Evolutionary conservation across 208 protist species (phyloP), one percentile per base, ranked within the genome.

Genomic region (Leishmania tarentolae): DNA sequence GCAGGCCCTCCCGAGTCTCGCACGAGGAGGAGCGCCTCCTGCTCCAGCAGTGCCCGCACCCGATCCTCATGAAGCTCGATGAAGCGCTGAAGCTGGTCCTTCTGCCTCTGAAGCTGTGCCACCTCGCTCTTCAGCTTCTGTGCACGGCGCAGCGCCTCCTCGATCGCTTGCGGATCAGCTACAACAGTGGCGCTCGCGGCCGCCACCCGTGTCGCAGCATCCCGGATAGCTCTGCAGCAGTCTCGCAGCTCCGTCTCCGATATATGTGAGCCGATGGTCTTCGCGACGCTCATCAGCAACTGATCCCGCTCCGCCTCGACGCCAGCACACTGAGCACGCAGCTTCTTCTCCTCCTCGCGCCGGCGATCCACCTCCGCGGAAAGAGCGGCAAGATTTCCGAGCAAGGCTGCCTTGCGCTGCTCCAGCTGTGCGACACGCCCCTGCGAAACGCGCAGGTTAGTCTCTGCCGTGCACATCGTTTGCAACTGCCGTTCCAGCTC

Each of bases 101-200:
- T 95, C 86, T 95, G 92, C 61, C 86, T 79, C 70, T 88, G 83
- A 53, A 97, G 85, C 78, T 89, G 88, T 31, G 86, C 88, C 70
- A 97, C 90, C 76, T 94, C 91, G 59, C 83, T 93, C 83, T 94
- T 91, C 56, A 95, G 83, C 80, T 95, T 92, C 76, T 91, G 90
- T 40, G 90, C 85, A 56, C 90, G 83, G 44, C 85, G 86, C 82
- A 89, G 81, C 28, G 86, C 88, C 59, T 92, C 82, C 53, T 92
- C 87, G 31, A 93, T 82, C n/a, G 82, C 88, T 31, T 92, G 87
- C 46, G 90, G 90, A 74, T 97, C 92, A 2, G 86, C 87, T 17
- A 93, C 88, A 17, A 93, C 81, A 44, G 90, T 88, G 53, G 89
- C 87, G 77, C 90, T 95, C 37, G 90, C 86, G 3, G 92, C 90